A percentile compares a stretch with the other conserved stretches of the same genome.
Evolutionary conservation across 495 filamentous ascomycete species (phyloP).

Genomic region (Acidomyces sp.): DNA sequence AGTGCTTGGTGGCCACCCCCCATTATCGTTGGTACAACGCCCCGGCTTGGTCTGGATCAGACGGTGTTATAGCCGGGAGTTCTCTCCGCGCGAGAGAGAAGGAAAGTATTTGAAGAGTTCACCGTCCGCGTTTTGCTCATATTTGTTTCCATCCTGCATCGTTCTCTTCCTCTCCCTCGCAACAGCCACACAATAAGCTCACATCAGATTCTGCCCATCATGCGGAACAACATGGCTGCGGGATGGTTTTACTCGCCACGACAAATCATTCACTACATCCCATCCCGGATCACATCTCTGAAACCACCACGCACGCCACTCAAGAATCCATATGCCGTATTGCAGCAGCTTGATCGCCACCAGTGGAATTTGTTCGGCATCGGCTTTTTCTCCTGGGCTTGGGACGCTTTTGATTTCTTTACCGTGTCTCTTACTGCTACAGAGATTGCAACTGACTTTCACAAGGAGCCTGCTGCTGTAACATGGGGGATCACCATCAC

Average conservation of each 20-base stretch:
- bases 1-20: too few species aligned
- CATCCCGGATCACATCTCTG: conserved; percentile 26
- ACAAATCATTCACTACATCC: conserved; percentile 29
- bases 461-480: conserved; percentile 25
- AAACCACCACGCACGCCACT: conserved; percentile 23
- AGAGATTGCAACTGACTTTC: conserved; percentile 28
- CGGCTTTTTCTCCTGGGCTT: conserved; percentile 27
- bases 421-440: conserved; percentile 31
- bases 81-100: too few species aligned
- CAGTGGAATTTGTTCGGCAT: conserved; percentile 34
- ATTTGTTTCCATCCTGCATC: too few species aligned
- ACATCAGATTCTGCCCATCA: conserved; percentile 18
- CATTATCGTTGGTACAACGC: too few species aligned
- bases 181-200: too few species aligned
- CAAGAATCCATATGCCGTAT: conserved; percentile 24
- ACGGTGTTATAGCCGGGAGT: too few species aligned
- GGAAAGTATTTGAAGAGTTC: too few species aligned
- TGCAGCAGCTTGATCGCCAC: conserved; percentile 26
- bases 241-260: conserved; percentile 33
- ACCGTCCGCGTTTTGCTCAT: too few species aligned
- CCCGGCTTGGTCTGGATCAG: too few species aligned
- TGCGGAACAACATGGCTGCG: conserved; percentile 32
- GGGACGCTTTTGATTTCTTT: conserved; percentile 35
- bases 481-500: conserved; percentile 29
- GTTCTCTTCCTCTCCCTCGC: too few species aligned